A percentile compares a stretch with the other conserved stretches of the same genome.
Conservation (phyloP, 148 eudicot species). For the Rhododendron williamsianum region DNA sequence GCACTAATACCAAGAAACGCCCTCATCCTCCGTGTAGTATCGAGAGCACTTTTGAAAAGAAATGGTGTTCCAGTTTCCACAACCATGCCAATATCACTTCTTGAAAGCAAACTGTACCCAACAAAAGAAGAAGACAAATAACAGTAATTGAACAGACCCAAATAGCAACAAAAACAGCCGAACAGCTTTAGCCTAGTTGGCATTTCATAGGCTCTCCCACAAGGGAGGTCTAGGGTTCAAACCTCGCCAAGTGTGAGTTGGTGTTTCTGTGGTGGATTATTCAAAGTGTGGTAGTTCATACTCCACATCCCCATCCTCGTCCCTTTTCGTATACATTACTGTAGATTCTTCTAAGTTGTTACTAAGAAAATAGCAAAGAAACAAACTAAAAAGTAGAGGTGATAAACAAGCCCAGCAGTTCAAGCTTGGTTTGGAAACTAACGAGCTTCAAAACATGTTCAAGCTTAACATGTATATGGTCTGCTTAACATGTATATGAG, state of each 20-base stretch:
- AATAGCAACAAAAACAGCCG: neutral
- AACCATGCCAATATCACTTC: slow-evolving; percentile 54
- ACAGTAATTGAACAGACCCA: neutral
- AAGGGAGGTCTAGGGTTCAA: neutral
- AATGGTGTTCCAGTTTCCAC: slow-evolving; percentile 56
- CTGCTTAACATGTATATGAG: neutral
- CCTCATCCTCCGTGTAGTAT: slow-evolving; percentile 58
- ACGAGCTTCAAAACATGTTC: neutral
- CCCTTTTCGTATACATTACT: neutral
- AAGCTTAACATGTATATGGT: neutral
- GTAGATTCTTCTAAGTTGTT: neutral
- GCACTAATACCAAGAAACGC: slow-evolving; percentile 32
- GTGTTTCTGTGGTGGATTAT: neutral
- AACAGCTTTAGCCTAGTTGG: neutral
- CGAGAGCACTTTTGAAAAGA: slow-evolving; percentile 54
- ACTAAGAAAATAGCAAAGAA: neutral
- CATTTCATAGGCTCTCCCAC: neutral
- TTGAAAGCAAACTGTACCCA: slow-evolving; percentile 54
- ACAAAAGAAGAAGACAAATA: neutral
- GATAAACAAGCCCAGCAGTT: too few species aligned
- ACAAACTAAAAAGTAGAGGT: neutral
- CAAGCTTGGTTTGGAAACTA: neutral
- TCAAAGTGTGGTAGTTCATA: neutral
- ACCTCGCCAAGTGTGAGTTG: neutral
- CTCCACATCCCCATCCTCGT: neutral